Conservation (phyloP, 106 monocot species). For the Vanilla planifolia region DNA sequence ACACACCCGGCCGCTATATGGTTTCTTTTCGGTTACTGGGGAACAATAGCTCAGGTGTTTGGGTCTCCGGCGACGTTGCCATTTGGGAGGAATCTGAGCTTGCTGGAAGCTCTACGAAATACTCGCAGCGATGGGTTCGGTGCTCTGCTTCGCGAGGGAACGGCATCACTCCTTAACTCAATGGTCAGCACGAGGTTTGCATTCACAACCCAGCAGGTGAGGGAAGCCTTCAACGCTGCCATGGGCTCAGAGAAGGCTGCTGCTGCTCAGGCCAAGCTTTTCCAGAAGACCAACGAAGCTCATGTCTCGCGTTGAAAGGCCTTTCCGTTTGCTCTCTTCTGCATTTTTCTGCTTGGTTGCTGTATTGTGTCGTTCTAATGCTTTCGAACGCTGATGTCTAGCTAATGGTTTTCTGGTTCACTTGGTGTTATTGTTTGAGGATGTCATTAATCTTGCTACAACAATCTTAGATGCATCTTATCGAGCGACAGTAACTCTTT, state of each 20-base stretch:
- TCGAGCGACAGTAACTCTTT: too few species aligned
- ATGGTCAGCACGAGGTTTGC: conserved; percentile 10
- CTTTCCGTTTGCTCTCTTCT: background rate
- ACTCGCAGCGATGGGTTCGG: conserved; percentile 17
- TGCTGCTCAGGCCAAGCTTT: conserved; percentile 10
- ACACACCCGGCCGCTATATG: conserved; percentile 15
- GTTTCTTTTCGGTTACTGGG: conserved; percentile 22
- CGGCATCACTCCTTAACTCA: conserved; percentile 22
- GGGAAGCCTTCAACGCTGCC: conserved; percentile 3
- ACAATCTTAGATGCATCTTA: too few species aligned
- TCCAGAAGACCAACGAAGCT: conserved; percentile 22
- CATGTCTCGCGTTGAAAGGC: conserved; percentile 3
- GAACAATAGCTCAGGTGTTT: conserved; percentile 14
- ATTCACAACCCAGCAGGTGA: conserved; percentile 16
- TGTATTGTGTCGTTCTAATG: too few species aligned
- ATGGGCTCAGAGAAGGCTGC: conserved; percentile 16
- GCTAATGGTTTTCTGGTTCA: too few species aligned
- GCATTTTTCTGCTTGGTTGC: too few species aligned
- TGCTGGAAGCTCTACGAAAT: conserved; percentile 17
- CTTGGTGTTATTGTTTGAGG: too few species aligned
- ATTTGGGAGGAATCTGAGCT: conserved; percentile 12
- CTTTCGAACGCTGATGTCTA: too few species aligned
- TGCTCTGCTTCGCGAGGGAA: conserved; percentile 11
- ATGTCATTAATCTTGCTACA: too few species aligned
- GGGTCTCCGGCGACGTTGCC: conserved; percentile 5